phyloP scores from a whole-genome alignment of 805 yeast genomes.

The Kuraishia molischiana region DNA sequence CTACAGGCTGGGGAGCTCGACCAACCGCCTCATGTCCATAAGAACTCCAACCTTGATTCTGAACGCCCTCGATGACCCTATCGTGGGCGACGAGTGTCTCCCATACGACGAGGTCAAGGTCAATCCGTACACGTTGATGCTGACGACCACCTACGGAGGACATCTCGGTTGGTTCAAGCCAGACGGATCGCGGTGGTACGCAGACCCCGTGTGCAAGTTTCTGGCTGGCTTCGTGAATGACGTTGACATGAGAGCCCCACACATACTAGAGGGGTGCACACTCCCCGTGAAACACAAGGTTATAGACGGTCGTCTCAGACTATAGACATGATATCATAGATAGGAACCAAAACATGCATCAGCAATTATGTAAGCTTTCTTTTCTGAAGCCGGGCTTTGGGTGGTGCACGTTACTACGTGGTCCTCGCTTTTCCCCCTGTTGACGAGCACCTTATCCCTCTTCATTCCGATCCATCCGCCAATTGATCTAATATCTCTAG shows the following conservation, averaged over 20 bases:
- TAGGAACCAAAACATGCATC: conserved; percentile 1
- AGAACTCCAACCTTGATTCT: conserved; percentile 56
- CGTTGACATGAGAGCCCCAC: conserved; percentile 4
- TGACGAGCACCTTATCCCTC: no score
- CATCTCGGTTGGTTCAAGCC: conserved; percentile 72
- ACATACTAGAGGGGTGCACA: conserved; percentile 4
- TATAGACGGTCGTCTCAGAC: conserved; percentile 3
- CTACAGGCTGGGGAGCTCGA: conserved; percentile 54
- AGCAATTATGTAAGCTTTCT: no score
- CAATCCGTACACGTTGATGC: conserved; percentile 52
- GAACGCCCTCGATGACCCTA: conserved; percentile 70
- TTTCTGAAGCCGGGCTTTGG: no score
- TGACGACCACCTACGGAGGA: conserved; percentile 64
- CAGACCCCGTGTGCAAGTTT: conserved; percentile 37
- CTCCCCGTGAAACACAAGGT: conserved; percentile 1
- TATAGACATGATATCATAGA: no score
- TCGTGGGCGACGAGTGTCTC: conserved; percentile 41
- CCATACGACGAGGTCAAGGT: conserved; percentile 39
- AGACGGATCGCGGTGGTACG: conserved; percentile 59
- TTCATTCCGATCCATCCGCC: no score
- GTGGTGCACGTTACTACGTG: no score
- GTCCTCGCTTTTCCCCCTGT: no score
- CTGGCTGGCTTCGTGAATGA: conserved; percentile 11
- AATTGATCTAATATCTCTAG: no score
- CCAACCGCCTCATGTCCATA: conserved; percentile 36